phyloP scores from a whole-genome alignment of 257 asterid genomes.

The Primulina eburnea region DNA sequence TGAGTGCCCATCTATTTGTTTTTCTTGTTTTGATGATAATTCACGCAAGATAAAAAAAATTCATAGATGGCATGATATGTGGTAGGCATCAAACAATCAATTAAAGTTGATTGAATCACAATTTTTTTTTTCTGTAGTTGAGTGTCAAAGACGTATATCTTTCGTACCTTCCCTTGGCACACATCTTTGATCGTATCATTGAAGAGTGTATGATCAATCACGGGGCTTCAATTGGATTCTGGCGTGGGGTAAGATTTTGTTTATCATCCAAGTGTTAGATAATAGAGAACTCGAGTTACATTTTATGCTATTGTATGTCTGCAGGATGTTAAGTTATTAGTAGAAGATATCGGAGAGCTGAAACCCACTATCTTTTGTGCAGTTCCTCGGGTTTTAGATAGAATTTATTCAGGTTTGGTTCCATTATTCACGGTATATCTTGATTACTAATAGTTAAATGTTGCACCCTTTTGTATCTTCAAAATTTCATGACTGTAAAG shows the following conservation, averaged over 20 bases:
- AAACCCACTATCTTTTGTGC: conserved; percentile 93
- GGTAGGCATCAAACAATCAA: conserved; percentile 16
- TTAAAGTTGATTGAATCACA: conserved; percentile 18
- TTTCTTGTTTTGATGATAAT: not conserved
- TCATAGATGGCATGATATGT: conserved; percentile 6
- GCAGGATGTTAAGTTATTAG: conserved; percentile 85
- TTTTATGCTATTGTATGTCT: conserved; percentile 22
- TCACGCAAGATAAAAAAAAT: not conserved
- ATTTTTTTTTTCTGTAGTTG: conserved; percentile 47
- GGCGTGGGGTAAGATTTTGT: conserved; percentile 87
- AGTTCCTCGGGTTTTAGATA: conserved; percentile 93
- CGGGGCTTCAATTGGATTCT: conserved; percentile 95
- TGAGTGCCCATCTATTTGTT: conserved; percentile 30
- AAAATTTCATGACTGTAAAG: not conserved
- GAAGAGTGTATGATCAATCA: conserved; percentile 74
- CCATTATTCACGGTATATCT: conserved; percentile 9
- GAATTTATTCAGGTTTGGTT: conserved; percentile 73
- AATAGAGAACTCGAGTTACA: conserved; percentile 16
- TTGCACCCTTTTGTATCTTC: conserved; percentile 1
- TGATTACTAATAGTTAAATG: conserved; percentile 11
- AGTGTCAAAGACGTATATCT: conserved; percentile 66
- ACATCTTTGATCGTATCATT: conserved; percentile 89
- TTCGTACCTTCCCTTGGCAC: conserved; percentile 96
- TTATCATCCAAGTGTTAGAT: conserved; percentile 16
- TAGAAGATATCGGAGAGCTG: conserved; percentile 79